Percentiles rank a stretch among this genome's conserved stretches.
phyloP scores from a whole-genome alignment of 1,284 basidiomycete species.

The Ceratobasidium sp. region DNA sequence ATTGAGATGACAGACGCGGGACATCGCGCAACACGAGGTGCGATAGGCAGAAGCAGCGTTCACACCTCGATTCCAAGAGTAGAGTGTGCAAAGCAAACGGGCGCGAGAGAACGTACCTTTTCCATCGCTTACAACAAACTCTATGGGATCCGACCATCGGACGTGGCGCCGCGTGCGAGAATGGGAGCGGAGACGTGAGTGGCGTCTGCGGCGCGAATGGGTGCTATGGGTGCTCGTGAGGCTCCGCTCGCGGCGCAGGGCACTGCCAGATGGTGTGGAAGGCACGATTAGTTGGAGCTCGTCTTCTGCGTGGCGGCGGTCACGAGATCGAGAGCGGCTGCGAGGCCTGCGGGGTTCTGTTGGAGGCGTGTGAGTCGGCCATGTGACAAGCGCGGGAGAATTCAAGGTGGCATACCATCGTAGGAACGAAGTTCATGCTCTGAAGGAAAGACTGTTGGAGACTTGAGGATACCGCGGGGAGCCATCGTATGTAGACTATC shows the following conservation, averaged over 20 bases:
- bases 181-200: constrained; percentile 18
- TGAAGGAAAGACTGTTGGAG: constrained; percentile 20
- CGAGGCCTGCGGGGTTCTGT: constrained; percentile 24
- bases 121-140: constrained; percentile 34
- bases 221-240: not conserved
- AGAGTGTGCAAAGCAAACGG: constrained; percentile 23
- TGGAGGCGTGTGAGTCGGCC: not conserved
- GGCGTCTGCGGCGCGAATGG: constrained; percentile 9
- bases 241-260: constrained; percentile 22
- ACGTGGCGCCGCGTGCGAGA: constrained; percentile 34
- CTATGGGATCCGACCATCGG: constrained; percentile 34
- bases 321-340: constrained; percentile 39
- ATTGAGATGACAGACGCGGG: constrained; percentile 22
- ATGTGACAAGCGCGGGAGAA: constrained; percentile 1
- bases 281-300: constrained; percentile 18
- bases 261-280: not conserved
- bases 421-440: constrained; percentile 23
- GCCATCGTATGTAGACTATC: constrained; percentile 6
- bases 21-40: constrained; percentile 34
- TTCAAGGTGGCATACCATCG: constrained; percentile 19
- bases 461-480: constrained; percentile 37
- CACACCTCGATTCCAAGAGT: constrained; percentile 14
- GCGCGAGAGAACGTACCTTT: constrained; percentile 28
- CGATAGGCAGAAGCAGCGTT: constrained; percentile 2
- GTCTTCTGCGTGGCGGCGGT: constrained; percentile 38